phyloP scores from a whole-genome alignment of 495 filamentous ascomycete species.

The Coniosporium apollinis region DNA sequence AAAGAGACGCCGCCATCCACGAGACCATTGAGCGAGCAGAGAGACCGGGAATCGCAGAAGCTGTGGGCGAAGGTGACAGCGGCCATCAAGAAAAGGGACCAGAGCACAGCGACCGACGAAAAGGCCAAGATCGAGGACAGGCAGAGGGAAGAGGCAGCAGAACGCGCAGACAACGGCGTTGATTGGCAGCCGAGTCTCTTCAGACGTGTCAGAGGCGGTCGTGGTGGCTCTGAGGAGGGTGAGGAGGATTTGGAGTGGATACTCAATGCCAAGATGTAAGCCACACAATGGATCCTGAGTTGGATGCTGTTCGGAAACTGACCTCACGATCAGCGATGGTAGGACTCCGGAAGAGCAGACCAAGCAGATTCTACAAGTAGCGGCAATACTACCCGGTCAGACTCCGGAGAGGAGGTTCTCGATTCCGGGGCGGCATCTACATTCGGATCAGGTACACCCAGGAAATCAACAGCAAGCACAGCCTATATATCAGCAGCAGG shows the following conservation, averaged over 20 bases:
- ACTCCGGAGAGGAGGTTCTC: too few species aligned
- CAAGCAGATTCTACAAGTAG: slow-evolving; percentile 73
- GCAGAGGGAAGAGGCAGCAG: slow-evolving; percentile 77
- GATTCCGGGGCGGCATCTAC: too few species aligned
- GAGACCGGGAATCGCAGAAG: slow-evolving; percentile 74
- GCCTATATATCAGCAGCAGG: slow-evolving; percentile 4
- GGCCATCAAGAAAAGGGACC: slow-evolving; percentile 69
- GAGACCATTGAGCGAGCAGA: slow-evolving; percentile 71
- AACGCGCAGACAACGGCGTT: slow-evolving; percentile 59
- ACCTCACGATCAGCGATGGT: slow-evolving; percentile 50
- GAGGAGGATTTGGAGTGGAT: slow-evolving; percentile 90
- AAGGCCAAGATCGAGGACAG: slow-evolving; percentile 88
- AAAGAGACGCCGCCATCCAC: slow-evolving; percentile 59
- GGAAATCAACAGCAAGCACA: slow-evolving; percentile 4
- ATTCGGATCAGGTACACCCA: too few species aligned
- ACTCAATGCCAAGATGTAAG: slow-evolving; percentile 75
- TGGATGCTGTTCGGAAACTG: too few species aligned
- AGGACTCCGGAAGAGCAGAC: slow-evolving; percentile 54
- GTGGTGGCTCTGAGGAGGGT: slow-evolving; percentile 59
- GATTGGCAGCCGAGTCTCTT: slow-evolving; percentile 88
- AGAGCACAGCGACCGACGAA: slow-evolving; percentile 80
- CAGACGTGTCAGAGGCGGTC: slow-evolving; percentile 52
- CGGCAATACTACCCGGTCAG: slow-evolving; percentile 71
- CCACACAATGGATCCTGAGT: too few species aligned
- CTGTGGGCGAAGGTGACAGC: slow-evolving; percentile 68